These are phyloP conservation scores for Nigrospora sphaerica DNA, from an alignment of 2,329 filamentous ascomycete species.

Conservation along the genomic window DNA sequence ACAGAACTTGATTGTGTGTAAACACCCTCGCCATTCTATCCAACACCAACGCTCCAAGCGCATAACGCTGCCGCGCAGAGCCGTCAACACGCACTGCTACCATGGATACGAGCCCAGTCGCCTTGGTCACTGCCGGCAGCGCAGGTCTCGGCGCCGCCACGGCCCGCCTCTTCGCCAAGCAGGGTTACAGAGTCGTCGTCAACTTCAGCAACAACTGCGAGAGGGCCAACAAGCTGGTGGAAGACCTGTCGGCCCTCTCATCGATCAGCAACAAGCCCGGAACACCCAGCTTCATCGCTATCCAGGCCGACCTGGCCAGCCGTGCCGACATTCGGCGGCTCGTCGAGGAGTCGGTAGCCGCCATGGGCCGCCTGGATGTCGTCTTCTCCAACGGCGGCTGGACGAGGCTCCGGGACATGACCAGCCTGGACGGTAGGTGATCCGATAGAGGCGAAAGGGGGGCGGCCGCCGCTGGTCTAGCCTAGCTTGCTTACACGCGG, in stretches of 20 bases:
- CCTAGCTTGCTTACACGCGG: background rate
- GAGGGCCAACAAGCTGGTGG: slow-evolving; percentile 51
- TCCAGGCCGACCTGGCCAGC: slow-evolving; percentile 61
- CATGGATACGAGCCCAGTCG: slow-evolving; percentile 23
- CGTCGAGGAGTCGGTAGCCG: slow-evolving; percentile 50
- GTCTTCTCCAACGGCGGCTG: slow-evolving; percentile 68
- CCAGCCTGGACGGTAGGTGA: slow-evolving; percentile 2
- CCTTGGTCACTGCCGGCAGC: slow-evolving; percentile 43
- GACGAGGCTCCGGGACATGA: slow-evolving; percentile 29
- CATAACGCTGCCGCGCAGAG: background rate
- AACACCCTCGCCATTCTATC: no score
- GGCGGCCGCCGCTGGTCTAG: background rate
- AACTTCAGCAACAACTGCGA: slow-evolving; percentile 62
- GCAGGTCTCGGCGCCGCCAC: slow-evolving; percentile 67
- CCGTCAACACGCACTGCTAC: background rate
- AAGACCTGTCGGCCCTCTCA: slow-evolving; percentile 44
- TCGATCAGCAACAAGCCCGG: slow-evolving; percentile 32
- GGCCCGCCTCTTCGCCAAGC: slow-evolving; percentile 57
- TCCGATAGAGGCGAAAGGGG: background rate
- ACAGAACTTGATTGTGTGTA: no score
- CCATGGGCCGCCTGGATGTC: slow-evolving; percentile 67
- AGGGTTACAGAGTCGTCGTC: slow-evolving; percentile 63
- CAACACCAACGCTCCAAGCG: background rate
- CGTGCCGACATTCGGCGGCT: slow-evolving; percentile 51
- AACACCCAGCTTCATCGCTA: slow-evolving; percentile 31